Base-by-base conservation (phyloP, 768 basidiomycete genomes). In the Tylopilus felleus region DNA sequence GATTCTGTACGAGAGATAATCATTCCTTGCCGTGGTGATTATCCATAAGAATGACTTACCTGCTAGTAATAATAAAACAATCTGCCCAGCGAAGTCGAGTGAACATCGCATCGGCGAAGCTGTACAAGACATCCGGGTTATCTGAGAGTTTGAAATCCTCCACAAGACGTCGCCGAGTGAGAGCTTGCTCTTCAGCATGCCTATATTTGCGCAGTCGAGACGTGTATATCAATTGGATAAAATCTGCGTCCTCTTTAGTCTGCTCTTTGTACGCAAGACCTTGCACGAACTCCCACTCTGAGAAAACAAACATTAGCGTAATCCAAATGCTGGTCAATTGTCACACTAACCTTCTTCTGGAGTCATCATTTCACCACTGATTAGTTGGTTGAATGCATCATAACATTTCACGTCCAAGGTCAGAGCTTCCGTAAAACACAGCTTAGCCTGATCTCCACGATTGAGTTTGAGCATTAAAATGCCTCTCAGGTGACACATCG, bases 271-370 rank as follows among this genome's bases (percentile, higher is more conserved):
- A 98, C 2, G 88, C 80, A 12, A 99, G 79, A 16, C 82, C 79
- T 67, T 92, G 88, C 4, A 99, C 81, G 58, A 98, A 96, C 55
- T 95, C 89, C 97, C 97, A 98, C 71, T 99, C 97, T 98, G 61
- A 4, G 3, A 7, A 47, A 51, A 48, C n/a, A 52, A 7, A 35
- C n/a, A 2, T 17, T 4, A 33, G n/a, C n/a, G n/a, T 27, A 17
- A 17, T 28, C 33, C 19, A 23, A 41, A 48, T 23, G 19, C 19
- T 25, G 19, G n/a, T 25, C 40, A 53, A 49, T 21, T 21, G 36
- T 13, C n/a, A 49, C n/a, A 52, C 70, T n/a, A 41, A 91, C 96
- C 96, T 83, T 99, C 97, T 54, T 93, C 87, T 1, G 90, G 84
- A 12, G 88, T 84, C 90, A 99, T 92, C 93, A 98, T 96, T 67